A percentile compares a stretch with the other conserved stretches of the same genome.
phyloP scores from a whole-genome alignment of 306 rosid genomes.

The Geum urbanum region DNA sequence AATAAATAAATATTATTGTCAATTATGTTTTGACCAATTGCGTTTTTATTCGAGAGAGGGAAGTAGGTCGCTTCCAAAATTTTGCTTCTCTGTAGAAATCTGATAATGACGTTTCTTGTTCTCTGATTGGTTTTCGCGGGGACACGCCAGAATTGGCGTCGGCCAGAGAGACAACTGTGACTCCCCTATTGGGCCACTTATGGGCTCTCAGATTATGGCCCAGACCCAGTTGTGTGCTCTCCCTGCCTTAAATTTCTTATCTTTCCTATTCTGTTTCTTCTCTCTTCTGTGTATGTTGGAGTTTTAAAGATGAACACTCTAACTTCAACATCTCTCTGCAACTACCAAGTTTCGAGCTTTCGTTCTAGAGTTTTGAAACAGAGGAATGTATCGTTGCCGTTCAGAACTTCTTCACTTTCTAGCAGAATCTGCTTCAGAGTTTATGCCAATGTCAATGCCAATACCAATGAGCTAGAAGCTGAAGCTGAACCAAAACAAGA shows the following conservation, averaged over 20 bases:
- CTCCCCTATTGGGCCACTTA: background rate
- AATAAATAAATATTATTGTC: too few species aligned
- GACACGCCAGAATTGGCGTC: background rate
- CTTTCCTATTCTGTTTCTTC: slow-evolving; percentile 19
- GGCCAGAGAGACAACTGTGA: background rate
- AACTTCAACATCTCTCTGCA: slow-evolving; percentile 41
- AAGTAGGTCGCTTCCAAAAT: too few species aligned
- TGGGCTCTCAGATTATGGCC: background rate
- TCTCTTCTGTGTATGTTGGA: background rate
- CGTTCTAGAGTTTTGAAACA: slow-evolving; percentile 17
- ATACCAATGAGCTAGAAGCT: slow-evolving; percentile 53
- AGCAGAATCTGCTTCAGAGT: slow-evolving; percentile 26
- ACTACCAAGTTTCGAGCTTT: slow-evolving; percentile 30
- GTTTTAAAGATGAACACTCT: slow-evolving; percentile 46
- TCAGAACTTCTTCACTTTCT: slow-evolving; percentile 14
- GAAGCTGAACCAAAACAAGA: slow-evolving; percentile 33
- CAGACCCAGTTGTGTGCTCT: background rate
- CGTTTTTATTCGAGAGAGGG: too few species aligned
- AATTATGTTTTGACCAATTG: background rate
- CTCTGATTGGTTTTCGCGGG: slow-evolving; percentile 17
- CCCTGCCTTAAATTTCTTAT: slow-evolving; percentile 23
- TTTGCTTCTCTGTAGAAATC: too few species aligned
- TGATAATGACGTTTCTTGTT: too few species aligned
- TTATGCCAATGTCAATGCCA: slow-evolving; percentile 45
- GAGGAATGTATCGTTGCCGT: slow-evolving; percentile 10